Evolutionary conservation across 768 basidiomycete species (phyloP).

Genomic region (Leccinum subgranulosum): DNA sequence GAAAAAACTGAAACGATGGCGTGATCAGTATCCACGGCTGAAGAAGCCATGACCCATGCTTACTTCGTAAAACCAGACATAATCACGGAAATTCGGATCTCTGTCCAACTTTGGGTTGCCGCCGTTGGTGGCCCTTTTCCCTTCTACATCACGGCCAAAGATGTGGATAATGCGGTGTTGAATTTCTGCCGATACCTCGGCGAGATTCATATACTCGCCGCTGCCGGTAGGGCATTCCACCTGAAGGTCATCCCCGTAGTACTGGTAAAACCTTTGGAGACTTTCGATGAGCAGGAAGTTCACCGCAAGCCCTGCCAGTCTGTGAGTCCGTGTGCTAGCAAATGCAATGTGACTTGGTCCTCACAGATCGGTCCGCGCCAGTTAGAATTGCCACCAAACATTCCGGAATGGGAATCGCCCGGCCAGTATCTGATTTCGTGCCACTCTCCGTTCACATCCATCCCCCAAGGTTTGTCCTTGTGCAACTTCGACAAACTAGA

Average conservation of each 20-base stretch:
- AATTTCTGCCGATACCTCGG: constrained; percentile 92
- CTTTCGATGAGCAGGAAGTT: constrained; percentile 96
- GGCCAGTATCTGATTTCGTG: constrained; percentile 98
- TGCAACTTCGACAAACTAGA: constrained; percentile 85
- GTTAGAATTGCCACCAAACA: constrained; percentile 99
- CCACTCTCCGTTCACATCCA: constrained; percentile 87
- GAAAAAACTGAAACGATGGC: constrained; percentile 69
- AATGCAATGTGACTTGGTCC: constrained; percentile 16
- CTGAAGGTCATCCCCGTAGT: constrained; percentile 90
- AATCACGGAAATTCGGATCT: constrained; percentile 96
- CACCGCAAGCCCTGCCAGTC: constrained; percentile 74
- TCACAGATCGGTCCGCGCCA: constrained; percentile 91
- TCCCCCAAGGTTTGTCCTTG: constrained; percentile 90
- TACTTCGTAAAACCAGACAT: constrained; percentile 97
- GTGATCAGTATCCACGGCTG: background rate
- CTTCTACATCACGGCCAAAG: constrained; percentile 88
- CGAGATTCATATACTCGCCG: constrained; percentile 97
- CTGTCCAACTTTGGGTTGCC: constrained; percentile 82
- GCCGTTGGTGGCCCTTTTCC: constrained; percentile 88
- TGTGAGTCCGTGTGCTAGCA: background rate
- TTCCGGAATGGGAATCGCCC: constrained; percentile 93
- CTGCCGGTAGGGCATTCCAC: constrained; percentile 96
- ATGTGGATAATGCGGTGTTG: constrained; percentile 99
- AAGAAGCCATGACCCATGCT: constrained; percentile 37
- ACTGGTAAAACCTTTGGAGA: constrained; percentile 95